These are phyloP conservation scores for Nakataea oryzae DNA, from an alignment of 2,329 filamentous ascomycete genomes.

Conservation along the genomic window DNA sequence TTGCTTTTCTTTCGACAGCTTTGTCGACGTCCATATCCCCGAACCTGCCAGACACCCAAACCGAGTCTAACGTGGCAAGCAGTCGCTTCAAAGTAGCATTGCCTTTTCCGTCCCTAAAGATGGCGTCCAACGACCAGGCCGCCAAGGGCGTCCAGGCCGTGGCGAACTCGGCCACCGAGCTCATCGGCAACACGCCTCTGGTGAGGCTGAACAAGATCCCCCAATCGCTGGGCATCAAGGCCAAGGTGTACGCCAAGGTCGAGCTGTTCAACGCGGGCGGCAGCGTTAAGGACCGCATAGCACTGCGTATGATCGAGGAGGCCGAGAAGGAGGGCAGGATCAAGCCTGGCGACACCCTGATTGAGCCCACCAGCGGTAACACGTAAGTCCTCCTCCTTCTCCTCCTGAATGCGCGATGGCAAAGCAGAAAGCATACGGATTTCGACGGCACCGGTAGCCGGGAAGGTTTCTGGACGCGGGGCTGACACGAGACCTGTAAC, in stretches of 20 bases:
- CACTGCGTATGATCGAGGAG: constrained; percentile 93
- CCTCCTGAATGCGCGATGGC: not conserved
- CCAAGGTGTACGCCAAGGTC: constrained; percentile 81
- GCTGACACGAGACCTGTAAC: not conserved
- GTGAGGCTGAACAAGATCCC: constrained; percentile 90
- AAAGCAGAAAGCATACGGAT: no score
- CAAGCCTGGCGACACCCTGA: constrained; percentile 92
- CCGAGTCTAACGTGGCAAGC: not conserved
- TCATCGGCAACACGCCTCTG: constrained; percentile 94
- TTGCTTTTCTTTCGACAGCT: not conserved
- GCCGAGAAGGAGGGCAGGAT: constrained; percentile 86
- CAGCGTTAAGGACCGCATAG: constrained; percentile 91
- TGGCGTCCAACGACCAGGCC: not conserved
- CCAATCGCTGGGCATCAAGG: constrained; percentile 79
- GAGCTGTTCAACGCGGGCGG: constrained; percentile 92
- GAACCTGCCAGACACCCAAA: not conserved
- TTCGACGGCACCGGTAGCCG: no score
- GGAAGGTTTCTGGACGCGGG: not conserved
- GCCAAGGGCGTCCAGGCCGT: not conserved
- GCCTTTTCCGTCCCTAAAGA: not conserved
- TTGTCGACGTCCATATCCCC: not conserved
- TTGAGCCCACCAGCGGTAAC: constrained; percentile 96
- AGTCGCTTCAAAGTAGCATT: not conserved
- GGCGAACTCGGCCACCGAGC: constrained; percentile 60
- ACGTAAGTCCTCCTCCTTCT: constrained; percentile 43